Conservation (phyloP, 805 yeast genomes). For the Huiozyma sinensis region DNA sequence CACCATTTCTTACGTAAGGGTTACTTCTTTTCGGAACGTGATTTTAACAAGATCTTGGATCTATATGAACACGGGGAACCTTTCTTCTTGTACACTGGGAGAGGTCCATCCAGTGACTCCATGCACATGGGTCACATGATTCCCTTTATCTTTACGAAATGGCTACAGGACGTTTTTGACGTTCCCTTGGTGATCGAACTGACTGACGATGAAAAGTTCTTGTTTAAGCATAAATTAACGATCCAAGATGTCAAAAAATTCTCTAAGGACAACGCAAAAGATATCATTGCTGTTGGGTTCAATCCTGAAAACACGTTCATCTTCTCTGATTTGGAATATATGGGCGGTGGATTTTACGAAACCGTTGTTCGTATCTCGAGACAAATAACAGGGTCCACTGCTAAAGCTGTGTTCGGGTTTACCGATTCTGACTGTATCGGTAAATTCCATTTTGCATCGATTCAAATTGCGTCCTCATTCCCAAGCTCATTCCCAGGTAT, state of each 20-base stretch:
- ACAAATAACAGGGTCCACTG: conserved; percentile 94
- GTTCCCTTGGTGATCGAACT: conserved; percentile 88
- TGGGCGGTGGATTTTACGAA: conserved; percentile 91
- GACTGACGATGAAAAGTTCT: conserved; percentile 94
- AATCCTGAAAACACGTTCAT: conserved; percentile 91
- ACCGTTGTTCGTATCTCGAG: conserved; percentile 87
- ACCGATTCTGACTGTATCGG: conserved; percentile 92
- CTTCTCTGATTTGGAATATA: conserved; percentile 83
- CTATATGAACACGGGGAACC: conserved; percentile 91
- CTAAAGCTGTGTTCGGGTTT: conserved; percentile 94
- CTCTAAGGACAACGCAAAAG: conserved; percentile 78
- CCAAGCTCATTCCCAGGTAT: conserved; percentile 94
- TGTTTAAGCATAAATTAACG: conserved; percentile 83
- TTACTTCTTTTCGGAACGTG: conserved; percentile 85
- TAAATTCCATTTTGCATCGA: conserved; percentile 85
- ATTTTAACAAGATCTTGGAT: conserved; percentile 66
- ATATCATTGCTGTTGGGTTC: conserved; percentile 89
- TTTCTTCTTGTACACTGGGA: conserved; percentile 90
- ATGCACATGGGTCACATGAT: conserved; percentile 97
- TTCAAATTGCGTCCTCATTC: conserved; percentile 93
- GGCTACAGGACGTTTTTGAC: conserved; percentile 97
- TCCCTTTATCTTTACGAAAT: conserved; percentile 90
- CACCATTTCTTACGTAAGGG: conserved; percentile 88
- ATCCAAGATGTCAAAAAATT: conserved; percentile 78
- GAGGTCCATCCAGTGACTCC: conserved; percentile 91